Percentiles rank a stretch among this genome's conserved stretches.
These are phyloP conservation scores for Castanospermum australe DNA, from an alignment of 306 rosid species.

Conservation along the genomic window DNA sequence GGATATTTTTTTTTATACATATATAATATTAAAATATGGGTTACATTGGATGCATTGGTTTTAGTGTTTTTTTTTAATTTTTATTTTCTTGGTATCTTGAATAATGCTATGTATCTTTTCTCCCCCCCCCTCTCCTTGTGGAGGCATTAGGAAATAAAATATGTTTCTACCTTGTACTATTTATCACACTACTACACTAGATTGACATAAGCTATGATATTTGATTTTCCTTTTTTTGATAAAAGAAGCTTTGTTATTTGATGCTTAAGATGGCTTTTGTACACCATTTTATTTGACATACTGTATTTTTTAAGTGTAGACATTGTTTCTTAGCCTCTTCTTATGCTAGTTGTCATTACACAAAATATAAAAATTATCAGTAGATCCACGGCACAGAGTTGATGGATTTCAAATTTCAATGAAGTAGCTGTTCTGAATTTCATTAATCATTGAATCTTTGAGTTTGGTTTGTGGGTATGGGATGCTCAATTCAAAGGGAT, in stretches of 20 bases:
- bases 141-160: slow-evolving; percentile 33
- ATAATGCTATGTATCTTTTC: slow-evolving; percentile 16
- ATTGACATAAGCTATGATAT: slow-evolving; percentile 25
- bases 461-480: neutral
- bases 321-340: slow-evolving; percentile 15
- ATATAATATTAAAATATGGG: slow-evolving; percentile 1
- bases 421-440: neutral
- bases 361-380: slow-evolving; percentile 16
- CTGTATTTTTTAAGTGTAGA: slow-evolving; percentile 13
- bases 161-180: slow-evolving; percentile 38
- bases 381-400: neutral
- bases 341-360: slow-evolving; percentile 2
- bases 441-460: neutral
- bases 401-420: slow-evolving; percentile 2
- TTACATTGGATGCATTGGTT: slow-evolving; percentile 25
- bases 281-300: slow-evolving; percentile 14
- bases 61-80: slow-evolving; percentile 5
- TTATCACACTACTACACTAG: slow-evolving; percentile 32
- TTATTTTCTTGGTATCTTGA: neutral
- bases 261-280: slow-evolving; percentile 32
- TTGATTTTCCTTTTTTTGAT: too few relatives aligned
- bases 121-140: neutral
- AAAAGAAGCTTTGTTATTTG: too few relatives aligned
- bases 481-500: neutral
- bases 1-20: slow-evolving; percentile 5